A percentile compares a stretch with the other conserved stretches of the same genome.
Conservation (phyloP, 805 yeast species). For the Metschnikowia henanensis region DNA sequence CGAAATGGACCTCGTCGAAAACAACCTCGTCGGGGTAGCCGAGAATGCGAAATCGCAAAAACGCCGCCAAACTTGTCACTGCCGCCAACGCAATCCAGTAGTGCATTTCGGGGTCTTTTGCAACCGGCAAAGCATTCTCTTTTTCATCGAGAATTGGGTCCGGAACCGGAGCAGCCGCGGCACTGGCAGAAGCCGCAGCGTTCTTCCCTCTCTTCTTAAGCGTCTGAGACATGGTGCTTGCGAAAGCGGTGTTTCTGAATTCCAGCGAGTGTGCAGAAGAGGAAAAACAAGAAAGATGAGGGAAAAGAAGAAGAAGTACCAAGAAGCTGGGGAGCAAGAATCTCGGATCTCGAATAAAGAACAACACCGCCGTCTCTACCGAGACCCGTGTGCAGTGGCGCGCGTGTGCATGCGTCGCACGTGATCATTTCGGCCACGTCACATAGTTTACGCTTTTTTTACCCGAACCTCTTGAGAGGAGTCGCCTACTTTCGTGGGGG, state of each 20-base stretch:
- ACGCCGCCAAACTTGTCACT: slow-evolving; percentile 45
- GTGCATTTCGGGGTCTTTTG: slow-evolving; percentile 28
- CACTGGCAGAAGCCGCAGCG: slow-evolving; percentile 6
- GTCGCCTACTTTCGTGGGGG: no score
- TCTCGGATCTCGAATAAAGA: not conserved
- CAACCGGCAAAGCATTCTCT: not conserved
- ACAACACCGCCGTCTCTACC: not conserved
- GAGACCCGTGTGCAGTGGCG: not conserved
- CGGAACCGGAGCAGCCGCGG: slow-evolving; percentile 2
- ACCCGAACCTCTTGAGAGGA: no score
- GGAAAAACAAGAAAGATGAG: not conserved
- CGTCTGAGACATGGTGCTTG: slow-evolving; percentile 26
- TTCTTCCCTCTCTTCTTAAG: slow-evolving; percentile 32
- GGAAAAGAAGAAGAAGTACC: not conserved
- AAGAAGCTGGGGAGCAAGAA: no score
- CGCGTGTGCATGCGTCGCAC: slow-evolving; percentile 2
- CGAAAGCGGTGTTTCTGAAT: not conserved
- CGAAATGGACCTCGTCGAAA: slow-evolving; percentile 86
- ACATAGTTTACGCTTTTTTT: no score
- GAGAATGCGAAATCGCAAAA: slow-evolving; percentile 60
- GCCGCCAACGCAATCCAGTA: slow-evolving; percentile 35
- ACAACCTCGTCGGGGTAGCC: slow-evolving; percentile 74
- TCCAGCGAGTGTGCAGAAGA: not conserved
- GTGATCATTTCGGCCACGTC: slow-evolving; percentile 6
- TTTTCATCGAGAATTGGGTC: slow-evolving; percentile 2